phyloP scores from a whole-genome alignment of 2,329 filamentous ascomycete species.

The Eurotiales sp. region DNA sequence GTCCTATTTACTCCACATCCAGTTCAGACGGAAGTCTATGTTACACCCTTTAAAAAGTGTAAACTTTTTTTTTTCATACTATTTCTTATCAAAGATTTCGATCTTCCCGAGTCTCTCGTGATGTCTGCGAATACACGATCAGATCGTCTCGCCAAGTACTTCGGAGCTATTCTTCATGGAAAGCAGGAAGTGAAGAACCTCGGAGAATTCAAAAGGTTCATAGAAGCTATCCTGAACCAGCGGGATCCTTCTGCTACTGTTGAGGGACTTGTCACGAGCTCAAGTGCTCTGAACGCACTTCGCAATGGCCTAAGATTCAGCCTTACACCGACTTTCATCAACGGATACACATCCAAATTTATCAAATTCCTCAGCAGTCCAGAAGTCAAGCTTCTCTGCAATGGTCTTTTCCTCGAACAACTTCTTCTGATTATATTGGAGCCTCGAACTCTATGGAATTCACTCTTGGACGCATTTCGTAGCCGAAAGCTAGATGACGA shows the following conservation, averaged over 20 bases:
- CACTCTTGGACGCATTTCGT: constrained; percentile 7
- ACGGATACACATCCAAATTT: neutral
- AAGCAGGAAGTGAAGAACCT: neutral
- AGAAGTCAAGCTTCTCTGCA: constrained; percentile 2
- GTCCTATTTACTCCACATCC: no score
- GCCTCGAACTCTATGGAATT: constrained; percentile 3
- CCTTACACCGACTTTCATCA: constrained; percentile 4
- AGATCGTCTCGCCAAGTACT: constrained; percentile 1
- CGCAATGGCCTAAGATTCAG: neutral
- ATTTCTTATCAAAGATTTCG: no score
- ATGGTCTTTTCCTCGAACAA: constrained; percentile 2
- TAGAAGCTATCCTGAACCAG: constrained; percentile 5
- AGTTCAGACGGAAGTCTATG: no score
- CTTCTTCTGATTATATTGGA: constrained; percentile 1
- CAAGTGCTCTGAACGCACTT: neutral
- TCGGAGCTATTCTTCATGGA: neutral
- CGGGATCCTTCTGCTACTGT: neutral
- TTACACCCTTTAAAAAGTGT: no score
- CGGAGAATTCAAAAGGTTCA: neutral
- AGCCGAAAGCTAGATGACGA: constrained; percentile 28
- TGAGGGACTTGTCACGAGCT: neutral
- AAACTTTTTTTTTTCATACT: no score
- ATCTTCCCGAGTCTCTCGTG: neutral
- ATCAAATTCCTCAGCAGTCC: neutral
- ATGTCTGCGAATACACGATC: constrained; percentile 18